These are phyloP conservation scores for Talaromyces trachyspermus DNA, from an alignment of 495 filamentous ascomycete genomes.

Conservation along the genomic window DNA sequence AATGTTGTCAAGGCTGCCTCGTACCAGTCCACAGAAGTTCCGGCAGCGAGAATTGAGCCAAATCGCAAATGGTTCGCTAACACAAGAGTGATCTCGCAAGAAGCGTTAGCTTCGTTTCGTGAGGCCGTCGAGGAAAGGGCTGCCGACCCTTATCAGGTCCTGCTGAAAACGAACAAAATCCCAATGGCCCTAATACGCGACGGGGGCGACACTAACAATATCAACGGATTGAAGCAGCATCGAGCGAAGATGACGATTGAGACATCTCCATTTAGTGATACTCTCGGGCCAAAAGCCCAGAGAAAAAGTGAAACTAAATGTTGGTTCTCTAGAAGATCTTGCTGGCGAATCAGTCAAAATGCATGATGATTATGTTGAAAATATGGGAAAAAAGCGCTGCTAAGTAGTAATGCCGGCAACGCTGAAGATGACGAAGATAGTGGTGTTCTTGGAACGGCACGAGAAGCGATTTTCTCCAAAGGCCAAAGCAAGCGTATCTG, in stretches of 20 bases:
- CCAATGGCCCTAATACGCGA: constrained; percentile 76
- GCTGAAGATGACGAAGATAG: constrained; percentile 44
- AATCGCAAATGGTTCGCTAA: constrained; percentile 85
- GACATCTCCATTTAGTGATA: constrained; percentile 77
- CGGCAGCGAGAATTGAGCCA: constrained; percentile 84
- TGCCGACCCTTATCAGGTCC: constrained; percentile 83
- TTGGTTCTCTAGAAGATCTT: constrained; percentile 72
- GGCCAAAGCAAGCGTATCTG: constrained; percentile 92
- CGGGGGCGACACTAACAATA: constrained; percentile 43
- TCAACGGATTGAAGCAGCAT: constrained; percentile 83
- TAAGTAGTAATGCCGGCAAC: constrained; percentile 59
- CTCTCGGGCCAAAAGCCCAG: constrained; percentile 89
- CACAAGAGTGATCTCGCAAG: constrained; percentile 61
- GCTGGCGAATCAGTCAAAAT: constrained; percentile 71
- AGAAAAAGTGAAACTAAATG: constrained; percentile 85
- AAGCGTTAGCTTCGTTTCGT: constrained; percentile 71
- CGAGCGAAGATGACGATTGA: constrained; percentile 91
- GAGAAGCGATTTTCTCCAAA: constrained; percentile 88
- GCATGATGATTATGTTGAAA: constrained; percentile 72
- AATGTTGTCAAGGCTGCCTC: constrained; percentile 74
- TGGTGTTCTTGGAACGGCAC: constrained; percentile 53
- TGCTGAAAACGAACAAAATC: constrained; percentile 90
- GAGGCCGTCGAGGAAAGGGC: constrained; percentile 87
- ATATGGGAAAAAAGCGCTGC: constrained; percentile 62
- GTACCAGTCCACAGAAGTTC: constrained; percentile 71